Evolutionary conservation across 73 alveolate species (phyloP).

Genomic region (Breviolum minutum): DNA sequence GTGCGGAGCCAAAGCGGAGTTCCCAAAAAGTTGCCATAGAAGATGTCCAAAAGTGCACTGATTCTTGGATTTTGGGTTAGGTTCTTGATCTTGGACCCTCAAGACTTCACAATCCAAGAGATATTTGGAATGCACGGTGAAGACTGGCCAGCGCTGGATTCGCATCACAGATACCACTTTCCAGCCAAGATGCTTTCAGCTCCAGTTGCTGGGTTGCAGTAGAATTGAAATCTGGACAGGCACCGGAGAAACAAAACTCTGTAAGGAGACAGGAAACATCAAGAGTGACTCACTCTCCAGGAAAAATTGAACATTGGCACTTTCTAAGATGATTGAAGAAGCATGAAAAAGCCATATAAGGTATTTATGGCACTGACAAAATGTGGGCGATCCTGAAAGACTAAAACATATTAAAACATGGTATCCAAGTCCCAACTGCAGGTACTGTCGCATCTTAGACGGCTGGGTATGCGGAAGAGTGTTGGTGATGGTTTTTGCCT

Average conservation of each 20-base stretch:
- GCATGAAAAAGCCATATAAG: no score
- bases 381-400: no score
- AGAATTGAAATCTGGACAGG: no score
- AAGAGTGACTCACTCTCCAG: no score
- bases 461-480: constrained; percentile 81
- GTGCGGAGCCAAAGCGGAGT: neutral
- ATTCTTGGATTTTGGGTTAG: neutral
- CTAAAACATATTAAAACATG: neutral
- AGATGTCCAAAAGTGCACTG: no score
- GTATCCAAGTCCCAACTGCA: neutral
- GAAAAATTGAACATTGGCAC: neutral
- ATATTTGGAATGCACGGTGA: constrained; percentile 60
- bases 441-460: constrained; percentile 77
- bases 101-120: constrained; percentile 89
- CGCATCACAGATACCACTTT: constrained; percentile 45
- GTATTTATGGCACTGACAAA: no score
- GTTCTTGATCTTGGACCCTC: constrained; percentile 77
- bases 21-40: no score
- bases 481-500: constrained; percentile 23
- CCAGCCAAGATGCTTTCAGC: constrained; percentile 3
- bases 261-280: no score
- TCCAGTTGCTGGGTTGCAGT: neutral
- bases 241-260: no score
- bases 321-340: neutral
- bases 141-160: constrained; percentile 63